Evolutionary conservation across 2,329 filamentous ascomycete genomes (phyloP).

Genomic region (Fusarium sp.): DNA sequence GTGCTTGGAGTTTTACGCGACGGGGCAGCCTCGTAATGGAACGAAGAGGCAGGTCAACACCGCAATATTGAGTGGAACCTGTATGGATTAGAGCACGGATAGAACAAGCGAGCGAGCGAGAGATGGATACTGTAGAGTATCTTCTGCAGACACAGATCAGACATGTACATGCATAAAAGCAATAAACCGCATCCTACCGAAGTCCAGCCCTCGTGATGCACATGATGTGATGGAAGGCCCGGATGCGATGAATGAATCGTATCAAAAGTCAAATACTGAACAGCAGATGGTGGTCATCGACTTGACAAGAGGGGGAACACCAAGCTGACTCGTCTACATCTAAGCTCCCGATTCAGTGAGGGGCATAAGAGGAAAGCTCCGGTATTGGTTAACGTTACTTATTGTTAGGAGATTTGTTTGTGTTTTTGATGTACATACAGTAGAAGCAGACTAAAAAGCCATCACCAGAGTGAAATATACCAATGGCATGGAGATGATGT

Average conservation of each 20-base stretch:
- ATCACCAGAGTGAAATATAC: constrained; percentile 21
- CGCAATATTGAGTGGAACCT: constrained; percentile 29
- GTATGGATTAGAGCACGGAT: constrained; percentile 8
- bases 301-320: constrained; percentile 11
- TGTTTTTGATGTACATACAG: constrained; percentile 12
- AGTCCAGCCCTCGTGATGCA: constrained; percentile 2
- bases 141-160: background rate
- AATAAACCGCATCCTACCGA: background rate
- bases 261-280: constrained; percentile 14
- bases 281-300: constrained; percentile 34
- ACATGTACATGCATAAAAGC: background rate
- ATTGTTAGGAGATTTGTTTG: constrained; percentile 20
- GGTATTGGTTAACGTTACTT: constrained; percentile 4
- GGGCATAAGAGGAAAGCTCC: constrained; percentile 21
- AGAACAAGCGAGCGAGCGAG: constrained; percentile 5
- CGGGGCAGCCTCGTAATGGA: constrained; percentile 39
- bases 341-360: constrained; percentile 2
- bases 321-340: constrained; percentile 32
- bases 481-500: constrained; percentile 38
- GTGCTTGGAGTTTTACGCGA: constrained; percentile 26
- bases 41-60: constrained; percentile 23
- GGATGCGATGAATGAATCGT: constrained; percentile 20
- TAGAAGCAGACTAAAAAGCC: background rate
- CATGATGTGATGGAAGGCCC: background rate
- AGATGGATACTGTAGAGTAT: background rate